These are phyloP conservation scores for Nannizzia gypsea DNA, from an alignment of 2,329 filamentous ascomycete species.

Conservation along the genomic window DNA sequence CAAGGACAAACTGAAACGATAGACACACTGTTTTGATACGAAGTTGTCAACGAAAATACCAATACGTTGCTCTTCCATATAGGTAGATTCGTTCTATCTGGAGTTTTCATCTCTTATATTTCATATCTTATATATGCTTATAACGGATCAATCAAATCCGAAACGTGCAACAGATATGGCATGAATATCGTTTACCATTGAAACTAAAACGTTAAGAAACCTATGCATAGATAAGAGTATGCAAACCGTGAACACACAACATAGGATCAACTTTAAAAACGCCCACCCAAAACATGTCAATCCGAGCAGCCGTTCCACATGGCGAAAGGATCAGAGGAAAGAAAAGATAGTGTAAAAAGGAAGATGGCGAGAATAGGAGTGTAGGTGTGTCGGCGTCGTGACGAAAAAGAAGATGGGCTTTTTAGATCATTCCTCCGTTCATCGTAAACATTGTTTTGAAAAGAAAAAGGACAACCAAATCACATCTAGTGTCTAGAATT, in stretches of 20 bases:
- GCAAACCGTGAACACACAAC: neutral
- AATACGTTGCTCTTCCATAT: neutral
- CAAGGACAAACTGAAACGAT: neutral
- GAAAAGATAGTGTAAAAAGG: neutral
- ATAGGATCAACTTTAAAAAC: neutral
- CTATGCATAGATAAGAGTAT: constrained; percentile 1
- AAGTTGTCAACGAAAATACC: neutral
- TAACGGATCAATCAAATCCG: neutral
- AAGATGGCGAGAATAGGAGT: neutral
- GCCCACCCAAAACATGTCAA: constrained; percentile 5
- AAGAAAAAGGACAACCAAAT: neutral
- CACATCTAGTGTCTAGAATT: constrained; percentile 4
- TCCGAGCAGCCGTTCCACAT: constrained; percentile 5
- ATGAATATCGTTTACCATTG: neutral
- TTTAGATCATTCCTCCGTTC: neutral
- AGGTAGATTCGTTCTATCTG: neutral
- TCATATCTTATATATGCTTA: too few species aligned
- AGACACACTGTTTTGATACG: neutral
- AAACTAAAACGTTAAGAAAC: neutral
- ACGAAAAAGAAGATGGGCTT: neutral
- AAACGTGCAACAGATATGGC: neutral
- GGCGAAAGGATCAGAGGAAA: neutral
- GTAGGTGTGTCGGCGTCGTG: neutral
- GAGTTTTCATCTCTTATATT: too few species aligned
- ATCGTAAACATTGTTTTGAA: neutral